These are phyloP conservation scores for Barnettozyma californica DNA, from an alignment of 805 yeast genomes.

Conservation along the genomic window DNA sequence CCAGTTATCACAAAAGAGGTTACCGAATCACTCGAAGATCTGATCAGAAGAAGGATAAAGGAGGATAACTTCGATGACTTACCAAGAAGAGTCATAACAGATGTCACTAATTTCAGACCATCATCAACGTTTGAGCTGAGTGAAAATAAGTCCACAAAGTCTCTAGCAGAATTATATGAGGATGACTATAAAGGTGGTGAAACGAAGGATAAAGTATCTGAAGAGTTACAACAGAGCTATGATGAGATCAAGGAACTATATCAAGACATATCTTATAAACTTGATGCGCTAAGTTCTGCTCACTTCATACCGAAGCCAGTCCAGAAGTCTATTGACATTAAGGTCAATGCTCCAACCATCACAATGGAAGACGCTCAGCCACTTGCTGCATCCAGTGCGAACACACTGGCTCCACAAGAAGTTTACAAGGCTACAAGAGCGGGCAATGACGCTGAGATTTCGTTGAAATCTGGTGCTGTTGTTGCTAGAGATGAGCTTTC, in stretches of 20 bases:
- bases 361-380: constrained; percentile 97
- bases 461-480: constrained; percentile 71
- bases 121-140: constrained; percentile 58
- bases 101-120: constrained; percentile 56
- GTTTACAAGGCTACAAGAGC: constrained; percentile 53
- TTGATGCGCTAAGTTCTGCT: constrained; percentile 91
- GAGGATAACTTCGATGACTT: constrained; percentile 79
- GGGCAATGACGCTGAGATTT: constrained; percentile 53
- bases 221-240: constrained; percentile 67
- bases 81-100: constrained; percentile 64
- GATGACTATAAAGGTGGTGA: constrained; percentile 64
- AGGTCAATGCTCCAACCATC: constrained; percentile 76
- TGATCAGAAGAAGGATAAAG: constrained; percentile 77
- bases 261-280: constrained; percentile 55
- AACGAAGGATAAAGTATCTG: constrained; percentile 44
- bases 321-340: constrained; percentile 72
- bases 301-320: constrained; percentile 91
- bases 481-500: constrained; percentile 77
- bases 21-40: constrained; percentile 81
- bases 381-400: constrained; percentile 63
- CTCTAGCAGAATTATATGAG: constrained; percentile 88
- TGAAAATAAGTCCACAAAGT: constrained; percentile 79
- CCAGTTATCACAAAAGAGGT: constrained; percentile 90
- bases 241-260: constrained; percentile 69
- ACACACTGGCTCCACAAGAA: constrained; percentile 92